These are phyloP conservation scores for Kodamaea sp. DNA, from an alignment of 1,139 yeast species.

Conservation along the genomic window DNA sequence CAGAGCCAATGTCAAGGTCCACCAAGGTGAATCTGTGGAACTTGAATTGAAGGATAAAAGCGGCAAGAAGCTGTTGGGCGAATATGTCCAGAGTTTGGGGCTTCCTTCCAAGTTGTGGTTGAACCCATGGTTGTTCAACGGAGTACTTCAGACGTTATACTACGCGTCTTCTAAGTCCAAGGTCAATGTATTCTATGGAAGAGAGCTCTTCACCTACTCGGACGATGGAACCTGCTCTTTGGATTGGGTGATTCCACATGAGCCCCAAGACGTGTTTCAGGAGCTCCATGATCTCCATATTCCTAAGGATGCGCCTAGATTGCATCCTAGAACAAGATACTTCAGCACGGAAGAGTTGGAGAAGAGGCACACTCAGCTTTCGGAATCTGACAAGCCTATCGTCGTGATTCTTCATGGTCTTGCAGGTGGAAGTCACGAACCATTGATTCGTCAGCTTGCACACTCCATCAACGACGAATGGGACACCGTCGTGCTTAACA, in stretches of 20 bases:
- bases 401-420: slow-evolving; percentile 79
- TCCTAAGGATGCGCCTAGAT: slow-evolving; percentile 69
- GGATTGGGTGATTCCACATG: slow-evolving; percentile 71
- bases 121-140: slow-evolving; percentile 68
- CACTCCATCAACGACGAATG: slow-evolving; percentile 30
- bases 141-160: slow-evolving; percentile 74
- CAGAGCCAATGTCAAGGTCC: slow-evolving; percentile 35
- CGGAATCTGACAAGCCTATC: slow-evolving; percentile 52
- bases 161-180: slow-evolving; percentile 52
- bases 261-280: slow-evolving; percentile 48
- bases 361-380: slow-evolving; percentile 12
- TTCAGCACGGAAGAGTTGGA: slow-evolving; percentile 45
- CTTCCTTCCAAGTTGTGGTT: slow-evolving; percentile 46
- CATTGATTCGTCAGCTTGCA: slow-evolving; percentile 71
- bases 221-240: slow-evolving; percentile 74
- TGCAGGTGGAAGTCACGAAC: slow-evolving; percentile 91
- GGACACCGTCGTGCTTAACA: slow-evolving; percentile 75
- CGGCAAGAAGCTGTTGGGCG: slow-evolving; percentile 20
- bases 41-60: slow-evolving; percentile 18
- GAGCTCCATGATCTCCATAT: slow-evolving; percentile 53
- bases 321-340: slow-evolving; percentile 79
- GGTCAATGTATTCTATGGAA: slow-evolving; percentile 70
- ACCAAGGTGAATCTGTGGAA: slow-evolving; percentile 23
- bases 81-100: slow-evolving; percentile 27
- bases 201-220: slow-evolving; percentile 61